Evolutionary conservation across 805 yeast genomes (phyloP), one percentile per base, ranked within the genome.

Genomic region (Wickerhamomyces sydowiorum): DNA sequence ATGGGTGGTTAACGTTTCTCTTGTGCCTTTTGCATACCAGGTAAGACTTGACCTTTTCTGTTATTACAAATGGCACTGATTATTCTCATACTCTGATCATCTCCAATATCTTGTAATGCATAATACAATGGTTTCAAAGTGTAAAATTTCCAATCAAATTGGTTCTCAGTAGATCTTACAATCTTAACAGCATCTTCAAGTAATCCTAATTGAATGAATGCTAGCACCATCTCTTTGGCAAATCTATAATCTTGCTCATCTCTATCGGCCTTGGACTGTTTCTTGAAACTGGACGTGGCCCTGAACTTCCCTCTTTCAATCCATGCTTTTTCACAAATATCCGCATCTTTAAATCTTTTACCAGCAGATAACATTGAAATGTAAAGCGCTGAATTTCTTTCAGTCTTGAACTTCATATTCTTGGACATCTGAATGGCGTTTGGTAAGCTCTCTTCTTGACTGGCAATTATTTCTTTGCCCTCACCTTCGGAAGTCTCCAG

Each of bases 281-380:
- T 29, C 39, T 68, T 73, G 66, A 84, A 89, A 3, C 50, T 48
- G 0, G 37, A 20, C 0, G 85, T 70, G 44, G 76, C 76, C 39
- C 96, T 69, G 62, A 73, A 88, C 19, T 58, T 46, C 2, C 96
- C 96, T 53, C 97, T 75, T 53, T 86, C 95, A 2, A 64, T 60
- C 95, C 96, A 89, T 1, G 86, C 67, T 21, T 63, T 60, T 42
- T 78, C 78, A 4, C 89, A 90, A 55, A 83, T 76, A 0, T 66
- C 67, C 32, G 71, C 59, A 51, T 81, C 74, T 31, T 70, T 67
- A 53, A 75, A 75, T 37, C 68, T 66, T 12, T 73, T 72, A 1
- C 91, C 86, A 1, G 91, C 91, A 47, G 51, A 61, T 22, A 42
- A 53, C 43, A 35, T 38, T 9, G 43, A 56, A 7, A 44, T 45